These are phyloP conservation scores for Carallia pectinifolia DNA, from an alignment of 345 rosid genomes.

Conservation along the genomic window DNA sequence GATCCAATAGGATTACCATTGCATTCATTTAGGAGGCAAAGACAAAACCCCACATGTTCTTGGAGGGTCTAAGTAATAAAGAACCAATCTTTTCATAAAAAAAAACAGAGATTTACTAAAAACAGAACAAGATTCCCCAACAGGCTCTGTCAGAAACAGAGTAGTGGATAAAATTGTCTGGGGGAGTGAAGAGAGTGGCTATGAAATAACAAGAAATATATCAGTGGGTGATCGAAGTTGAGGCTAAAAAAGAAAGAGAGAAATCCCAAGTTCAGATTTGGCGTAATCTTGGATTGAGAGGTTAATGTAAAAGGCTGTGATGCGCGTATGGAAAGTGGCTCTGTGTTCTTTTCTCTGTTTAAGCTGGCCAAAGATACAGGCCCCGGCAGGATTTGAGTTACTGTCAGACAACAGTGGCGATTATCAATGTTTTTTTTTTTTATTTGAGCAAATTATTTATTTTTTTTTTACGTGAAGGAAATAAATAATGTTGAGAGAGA, in stretches of 20 bases:
- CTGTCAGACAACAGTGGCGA: slow-evolving; percentile 17
- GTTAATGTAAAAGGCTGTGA: background rate
- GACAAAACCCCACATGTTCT: slow-evolving; percentile 23
- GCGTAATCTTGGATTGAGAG: background rate
- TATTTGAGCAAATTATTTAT: background rate
- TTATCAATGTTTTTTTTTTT: background rate
- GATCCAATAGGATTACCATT: slow-evolving; percentile 40
- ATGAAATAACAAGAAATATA: background rate
- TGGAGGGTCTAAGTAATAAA: background rate
- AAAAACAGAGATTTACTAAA: background rate
- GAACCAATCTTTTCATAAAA: background rate
- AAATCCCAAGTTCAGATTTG: slow-evolving; percentile 9
- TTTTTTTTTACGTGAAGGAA: background rate
- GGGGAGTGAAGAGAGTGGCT: slow-evolving; percentile 8
- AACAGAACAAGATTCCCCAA: background rate
- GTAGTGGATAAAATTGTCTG: background rate
- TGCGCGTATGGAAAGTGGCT: slow-evolving; percentile 16
- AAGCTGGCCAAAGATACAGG: slow-evolving; percentile 16
- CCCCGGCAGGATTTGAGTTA: slow-evolving; percentile 23
- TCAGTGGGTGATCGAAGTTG: slow-evolving; percentile 1
- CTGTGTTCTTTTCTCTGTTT: background rate
- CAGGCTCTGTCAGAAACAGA: slow-evolving; percentile 10
- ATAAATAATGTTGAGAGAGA: background rate
- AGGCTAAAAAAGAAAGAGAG: background rate
- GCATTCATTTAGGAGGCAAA: slow-evolving; percentile 19